These are phyloP conservation scores for Saturnispora besseyi DNA, from an alignment of 805 yeast species.

Conservation along the genomic window DNA sequence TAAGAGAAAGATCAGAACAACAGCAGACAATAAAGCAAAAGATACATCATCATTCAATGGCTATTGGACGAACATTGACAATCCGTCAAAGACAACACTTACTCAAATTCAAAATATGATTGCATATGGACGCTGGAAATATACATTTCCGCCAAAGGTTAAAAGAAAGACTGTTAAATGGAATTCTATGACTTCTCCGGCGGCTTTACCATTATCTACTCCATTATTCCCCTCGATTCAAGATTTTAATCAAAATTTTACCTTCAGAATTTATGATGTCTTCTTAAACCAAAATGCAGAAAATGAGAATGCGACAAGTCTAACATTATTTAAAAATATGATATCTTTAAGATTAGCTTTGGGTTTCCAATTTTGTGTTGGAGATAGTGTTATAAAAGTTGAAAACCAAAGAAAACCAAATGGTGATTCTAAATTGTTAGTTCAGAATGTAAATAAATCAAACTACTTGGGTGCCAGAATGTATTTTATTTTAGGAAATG, in stretches of 20 bases:
- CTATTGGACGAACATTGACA: conserved; percentile 57
- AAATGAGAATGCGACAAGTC: conserved; percentile 40
- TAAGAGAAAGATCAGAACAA: conserved; percentile 9
- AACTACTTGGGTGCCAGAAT: conserved; percentile 50
- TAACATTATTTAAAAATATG: conserved; percentile 75
- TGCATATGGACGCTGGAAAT: conserved; percentile 83
- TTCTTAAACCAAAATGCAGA: conserved; percentile 52
- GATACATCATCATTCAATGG: conserved; percentile 18
- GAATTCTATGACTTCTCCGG: conserved; percentile 90
- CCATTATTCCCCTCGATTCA: conserved; percentile 63
- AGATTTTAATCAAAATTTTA: conserved; percentile 64
- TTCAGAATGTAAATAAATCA: conserved; percentile 43
- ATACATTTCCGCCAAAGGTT: conserved; percentile 71
- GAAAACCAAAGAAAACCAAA: conserved; percentile 53
- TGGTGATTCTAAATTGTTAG: conserved; percentile 44
- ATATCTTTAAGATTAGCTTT: conserved; percentile 69
- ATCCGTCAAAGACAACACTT: conserved; percentile 66
- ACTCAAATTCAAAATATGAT: conserved; percentile 46
- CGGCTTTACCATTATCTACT: conserved; percentile 78
- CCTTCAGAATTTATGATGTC: conserved; percentile 78
- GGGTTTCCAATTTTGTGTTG: conserved; percentile 88
- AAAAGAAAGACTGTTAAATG: conserved; percentile 70
- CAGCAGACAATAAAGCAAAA: conserved; percentile 1
- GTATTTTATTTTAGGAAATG: conserved; percentile 70
- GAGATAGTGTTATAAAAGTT: conserved; percentile 52